Percentiles rank a stretch among this genome's conserved stretches.
phyloP scores from a whole-genome alignment of 768 basidiomycete genomes.

The Mycena venus region DNA sequence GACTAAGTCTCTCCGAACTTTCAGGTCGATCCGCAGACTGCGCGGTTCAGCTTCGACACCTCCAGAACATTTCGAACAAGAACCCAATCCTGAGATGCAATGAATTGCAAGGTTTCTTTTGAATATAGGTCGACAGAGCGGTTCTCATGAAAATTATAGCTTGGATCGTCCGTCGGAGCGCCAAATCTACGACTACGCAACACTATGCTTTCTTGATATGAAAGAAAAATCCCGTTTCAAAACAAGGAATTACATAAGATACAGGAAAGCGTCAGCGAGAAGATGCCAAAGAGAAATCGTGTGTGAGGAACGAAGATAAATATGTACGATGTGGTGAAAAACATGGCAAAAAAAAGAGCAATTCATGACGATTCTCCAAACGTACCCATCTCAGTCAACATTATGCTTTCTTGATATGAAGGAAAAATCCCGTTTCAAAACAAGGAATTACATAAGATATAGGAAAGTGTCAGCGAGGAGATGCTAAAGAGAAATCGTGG shows the following conservation, averaged over 20 bases:
- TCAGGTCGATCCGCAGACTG: slow-evolving; percentile 1
- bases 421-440: slow-evolving; percentile 28
- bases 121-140: not conserved
- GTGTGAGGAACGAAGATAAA: slow-evolving; percentile 31
- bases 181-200: too few relatives aligned
- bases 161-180: too few relatives aligned
- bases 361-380: slow-evolving; percentile 3
- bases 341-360: slow-evolving; percentile 12
- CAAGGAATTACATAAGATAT: slow-evolving; percentile 26
- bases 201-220: not conserved
- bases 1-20: slow-evolving; percentile 23
- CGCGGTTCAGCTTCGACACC: slow-evolving; percentile 20
- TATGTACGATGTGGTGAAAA: slow-evolving; percentile 34
- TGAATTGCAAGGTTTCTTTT: not conserved
- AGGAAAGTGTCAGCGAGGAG: slow-evolving; percentile 4
- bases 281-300: slow-evolving; percentile 2
- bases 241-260: slow-evolving; percentile 27
- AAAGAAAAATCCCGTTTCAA: slow-evolving; percentile 24
- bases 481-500: slow-evolving; percentile 4
- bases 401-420: not conserved
- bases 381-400: slow-evolving; percentile 15
- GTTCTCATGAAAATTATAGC: not conserved
- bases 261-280: slow-evolving; percentile 8
- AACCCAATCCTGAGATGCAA: not conserved
- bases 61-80: not conserved